A percentile compares a stretch with the other conserved stretches of the same genome.
Conservation (phyloP, 2,329 filamentous ascomycete genomes). For the Lachnellula arida region DNA sequence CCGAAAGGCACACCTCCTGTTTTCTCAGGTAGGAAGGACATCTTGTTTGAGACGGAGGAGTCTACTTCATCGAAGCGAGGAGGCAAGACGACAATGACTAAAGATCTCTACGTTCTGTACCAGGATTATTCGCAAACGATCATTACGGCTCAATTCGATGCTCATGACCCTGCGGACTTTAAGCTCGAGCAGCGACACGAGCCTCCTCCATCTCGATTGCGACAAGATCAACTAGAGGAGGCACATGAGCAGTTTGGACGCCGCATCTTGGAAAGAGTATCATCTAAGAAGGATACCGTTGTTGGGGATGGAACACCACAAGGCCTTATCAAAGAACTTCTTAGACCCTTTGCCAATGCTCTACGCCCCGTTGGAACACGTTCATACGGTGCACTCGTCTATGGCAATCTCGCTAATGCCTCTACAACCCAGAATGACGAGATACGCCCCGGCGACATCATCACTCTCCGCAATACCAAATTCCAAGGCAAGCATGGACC, state of each 20-base stretch:
- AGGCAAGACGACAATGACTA: slow-evolving; percentile 67
- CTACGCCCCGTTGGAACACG: slow-evolving; percentile 82
- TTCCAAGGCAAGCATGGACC: slow-evolving; percentile 94
- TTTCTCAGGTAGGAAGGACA: slow-evolving; percentile 76
- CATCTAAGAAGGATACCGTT: slow-evolving; percentile 69
- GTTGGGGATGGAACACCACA: slow-evolving; percentile 82
- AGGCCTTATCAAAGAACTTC: slow-evolving; percentile 71
- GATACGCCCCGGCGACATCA: slow-evolving; percentile 87
- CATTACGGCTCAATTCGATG: slow-evolving; percentile 74
- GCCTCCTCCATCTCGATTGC: slow-evolving; percentile 70
- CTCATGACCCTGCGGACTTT: slow-evolving; percentile 66
- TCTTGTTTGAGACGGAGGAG: slow-evolving; percentile 79
- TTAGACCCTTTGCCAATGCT: slow-evolving; percentile 68
- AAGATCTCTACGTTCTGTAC: slow-evolving; percentile 83
- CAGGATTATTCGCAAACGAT: slow-evolving; percentile 95
- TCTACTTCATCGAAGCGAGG: slow-evolving; percentile 63
- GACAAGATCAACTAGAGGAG: slow-evolving; percentile 89
- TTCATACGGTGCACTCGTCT: slow-evolving; percentile 86
- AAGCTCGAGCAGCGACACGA: slow-evolving; percentile 83
- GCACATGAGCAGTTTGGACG: slow-evolving; percentile 78
- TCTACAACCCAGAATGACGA: slow-evolving; percentile 86
- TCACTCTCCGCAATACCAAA: slow-evolving; percentile 85
- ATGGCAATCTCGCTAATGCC: slow-evolving; percentile 92
- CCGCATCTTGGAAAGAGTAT: slow-evolving; percentile 67
- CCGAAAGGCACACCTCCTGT: slow-evolving; percentile 73